Conservation (phyloP, 2,329 filamentous ascomycete species). For the Aspergillus tubingensis region DNA sequence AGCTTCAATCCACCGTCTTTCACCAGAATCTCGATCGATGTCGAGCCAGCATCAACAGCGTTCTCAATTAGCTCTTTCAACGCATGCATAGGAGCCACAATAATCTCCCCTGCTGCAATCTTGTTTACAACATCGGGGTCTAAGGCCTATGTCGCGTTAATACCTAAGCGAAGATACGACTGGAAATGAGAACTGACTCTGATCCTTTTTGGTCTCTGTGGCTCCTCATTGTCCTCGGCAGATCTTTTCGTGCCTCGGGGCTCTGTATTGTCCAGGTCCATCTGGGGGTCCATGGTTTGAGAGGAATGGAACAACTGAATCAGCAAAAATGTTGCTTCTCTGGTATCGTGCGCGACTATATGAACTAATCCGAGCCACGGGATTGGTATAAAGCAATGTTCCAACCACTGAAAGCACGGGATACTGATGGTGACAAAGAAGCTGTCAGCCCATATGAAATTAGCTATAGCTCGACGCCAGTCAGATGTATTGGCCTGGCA, state of each 20-base stretch:
- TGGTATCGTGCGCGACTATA: neutral
- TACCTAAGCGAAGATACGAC: conserved; percentile 10
- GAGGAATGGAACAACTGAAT: neutral
- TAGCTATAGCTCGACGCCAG: neutral
- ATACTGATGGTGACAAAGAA: neutral
- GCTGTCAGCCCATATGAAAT: neutral
- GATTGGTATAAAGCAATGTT: neutral
- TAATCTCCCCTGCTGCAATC: conserved; percentile 97
- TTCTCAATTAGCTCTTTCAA: conserved; percentile 97
- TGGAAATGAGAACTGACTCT: conserved; percentile 24
- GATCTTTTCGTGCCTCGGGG: conserved; percentile 53
- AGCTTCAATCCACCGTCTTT: conserved; percentile 95
- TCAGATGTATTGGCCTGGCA: neutral
- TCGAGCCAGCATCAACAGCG: conserved; percentile 94
- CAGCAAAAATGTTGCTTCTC: neutral
- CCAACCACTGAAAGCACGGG: neutral
- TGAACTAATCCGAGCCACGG: neutral
- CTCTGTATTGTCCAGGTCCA: conserved; percentile 46
- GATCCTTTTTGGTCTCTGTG: conserved; percentile 53
- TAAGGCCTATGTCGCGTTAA: conserved; percentile 63
- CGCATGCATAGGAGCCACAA: conserved; percentile 93
- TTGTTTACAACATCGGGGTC: conserved; percentile 96
- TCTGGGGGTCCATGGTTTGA: conserved; percentile 26
- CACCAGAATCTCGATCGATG: conserved; percentile 82
- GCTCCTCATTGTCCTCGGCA: conserved; percentile 46